These are phyloP conservation scores for Mycena sanguinolenta DNA, from an alignment of 768 basidiomycete species.

Conservation along the genomic window DNA sequence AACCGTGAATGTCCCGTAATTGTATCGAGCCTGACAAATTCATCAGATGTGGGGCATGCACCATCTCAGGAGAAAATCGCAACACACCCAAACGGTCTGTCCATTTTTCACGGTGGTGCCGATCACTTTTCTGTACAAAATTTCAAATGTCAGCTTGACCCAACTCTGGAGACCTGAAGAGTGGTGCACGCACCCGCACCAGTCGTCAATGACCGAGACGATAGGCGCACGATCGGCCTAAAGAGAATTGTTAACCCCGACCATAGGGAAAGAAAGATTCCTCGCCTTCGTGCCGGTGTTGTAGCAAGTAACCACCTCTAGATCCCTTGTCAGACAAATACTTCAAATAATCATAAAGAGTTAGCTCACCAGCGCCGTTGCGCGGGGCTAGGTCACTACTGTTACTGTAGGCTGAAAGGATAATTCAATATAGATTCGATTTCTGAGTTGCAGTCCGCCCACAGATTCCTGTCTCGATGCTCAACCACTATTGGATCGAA, in stretches of 20 bases:
- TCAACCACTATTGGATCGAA: slow-evolving; percentile 5
- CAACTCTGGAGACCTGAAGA: neutral
- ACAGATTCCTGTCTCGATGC: slow-evolving; percentile 8
- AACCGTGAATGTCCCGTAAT: slow-evolving; percentile 3
- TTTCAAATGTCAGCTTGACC: neutral
- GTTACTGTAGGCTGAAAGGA: neutral
- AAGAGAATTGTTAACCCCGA: too few species aligned
- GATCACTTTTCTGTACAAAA: neutral
- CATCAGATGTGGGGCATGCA: neutral
- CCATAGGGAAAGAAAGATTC: too few species aligned
- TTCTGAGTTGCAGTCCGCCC: neutral
- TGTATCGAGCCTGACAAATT: neutral
- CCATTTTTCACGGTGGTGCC: neutral
- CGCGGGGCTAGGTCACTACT: neutral
- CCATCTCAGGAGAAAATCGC: too few species aligned
- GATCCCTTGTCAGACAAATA: too few species aligned
- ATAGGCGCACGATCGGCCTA: slow-evolving; percentile 19
- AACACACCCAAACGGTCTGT: neutral
- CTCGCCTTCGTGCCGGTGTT: neutral
- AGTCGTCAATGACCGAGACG: slow-evolving; percentile 19
- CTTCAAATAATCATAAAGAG: too few species aligned
- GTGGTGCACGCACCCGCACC: neutral
- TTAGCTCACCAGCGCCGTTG: neutral
- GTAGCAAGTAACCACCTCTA: slow-evolving; percentile 8
- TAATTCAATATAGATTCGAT: neutral